A percentile compares a stretch with the other conserved stretches of the same genome.
These are phyloP conservation scores for Septoria petroselini DNA, from an alignment of 2,329 filamentous ascomycete genomes.

Conservation along the genomic window DNA sequence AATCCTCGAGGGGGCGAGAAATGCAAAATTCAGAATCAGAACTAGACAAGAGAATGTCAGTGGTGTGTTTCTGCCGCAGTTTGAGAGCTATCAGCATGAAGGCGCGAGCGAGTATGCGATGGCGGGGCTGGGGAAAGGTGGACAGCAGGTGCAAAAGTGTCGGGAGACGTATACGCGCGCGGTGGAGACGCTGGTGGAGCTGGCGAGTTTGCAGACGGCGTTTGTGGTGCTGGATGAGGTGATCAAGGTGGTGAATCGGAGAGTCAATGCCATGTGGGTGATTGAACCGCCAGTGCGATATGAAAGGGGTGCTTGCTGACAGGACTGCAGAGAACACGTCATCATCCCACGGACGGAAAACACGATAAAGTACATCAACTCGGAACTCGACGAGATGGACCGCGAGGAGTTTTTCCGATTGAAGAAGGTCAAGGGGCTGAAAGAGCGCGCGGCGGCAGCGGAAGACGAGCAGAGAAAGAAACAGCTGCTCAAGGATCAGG, in stretches of 20 bases:
- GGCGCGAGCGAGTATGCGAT: constrained; percentile 90
- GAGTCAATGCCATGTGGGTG: constrained; percentile 90
- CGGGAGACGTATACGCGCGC: constrained; percentile 93
- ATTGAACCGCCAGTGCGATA: background rate
- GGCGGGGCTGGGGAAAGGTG: constrained; percentile 93
- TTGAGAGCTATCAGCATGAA: constrained; percentile 86
- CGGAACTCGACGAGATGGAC: constrained; percentile 93
- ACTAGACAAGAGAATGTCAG: constrained; percentile 99
- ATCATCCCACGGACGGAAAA: constrained; percentile 98
- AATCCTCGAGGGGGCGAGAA: constrained; percentile 91
- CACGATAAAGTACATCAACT: constrained; percentile 99
- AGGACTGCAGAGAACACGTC: constrained; percentile 67
- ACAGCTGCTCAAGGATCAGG: constrained; percentile 21
- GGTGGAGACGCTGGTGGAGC: constrained; percentile 91
- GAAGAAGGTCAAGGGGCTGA: constrained; percentile 84
- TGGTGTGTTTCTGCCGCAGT: constrained; percentile 87
- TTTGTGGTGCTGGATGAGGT: constrained; percentile 98
- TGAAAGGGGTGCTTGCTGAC: constrained; percentile 23
- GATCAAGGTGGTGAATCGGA: constrained; percentile 96
- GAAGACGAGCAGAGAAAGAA: constrained; percentile 36
- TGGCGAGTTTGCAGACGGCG: constrained; percentile 93
- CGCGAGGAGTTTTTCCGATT: constrained; percentile 96
- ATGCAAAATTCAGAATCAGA: constrained; percentile 85
- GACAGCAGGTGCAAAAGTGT: constrained; percentile 92
- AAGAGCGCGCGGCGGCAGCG: constrained; percentile 52